phyloP scores from a whole-genome alignment of 192 early-diverging fungal genomes.

The Backusella tarrabulga region DNA sequence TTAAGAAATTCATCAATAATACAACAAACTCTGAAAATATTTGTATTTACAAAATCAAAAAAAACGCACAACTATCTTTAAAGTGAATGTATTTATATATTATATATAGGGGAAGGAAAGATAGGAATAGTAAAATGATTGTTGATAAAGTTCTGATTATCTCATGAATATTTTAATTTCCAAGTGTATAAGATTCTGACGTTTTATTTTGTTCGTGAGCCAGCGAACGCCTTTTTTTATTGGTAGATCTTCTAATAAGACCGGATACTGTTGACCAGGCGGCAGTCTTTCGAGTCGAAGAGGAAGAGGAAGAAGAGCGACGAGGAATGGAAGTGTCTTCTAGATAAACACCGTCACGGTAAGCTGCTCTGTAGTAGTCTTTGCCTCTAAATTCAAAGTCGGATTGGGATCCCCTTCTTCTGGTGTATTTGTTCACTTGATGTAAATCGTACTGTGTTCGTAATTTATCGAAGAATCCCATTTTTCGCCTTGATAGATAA shows the following conservation, averaged over 20 bases:
- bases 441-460: constrained; percentile 21
- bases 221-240: background rate
- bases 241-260: constrained; percentile 3
- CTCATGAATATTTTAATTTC: background rate
- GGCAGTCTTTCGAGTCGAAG: background rate
- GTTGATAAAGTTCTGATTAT: background rate
- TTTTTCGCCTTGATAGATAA: constrained; percentile 11
- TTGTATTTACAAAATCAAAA: background rate
- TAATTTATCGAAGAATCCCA: constrained; percentile 24
- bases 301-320: constrained; percentile 6
- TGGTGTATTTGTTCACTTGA: constrained; percentile 23
- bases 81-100: background rate
- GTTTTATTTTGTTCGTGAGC: constrained; percentile 11
- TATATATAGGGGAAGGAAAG: background rate
- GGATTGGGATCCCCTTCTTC: constrained; percentile 15
- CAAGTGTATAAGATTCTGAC: constrained; percentile 3
- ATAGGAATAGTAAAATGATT: background rate
- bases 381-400: constrained; percentile 11
- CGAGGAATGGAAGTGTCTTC: background rate
- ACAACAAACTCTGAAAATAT: background rate
- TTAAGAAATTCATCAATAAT: background rate
- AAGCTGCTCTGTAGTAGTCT: constrained; percentile 17
- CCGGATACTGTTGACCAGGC: background rate
- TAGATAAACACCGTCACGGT: constrained; percentile 20
- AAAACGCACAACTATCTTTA: background rate